Evolutionary conservation across 495 filamentous ascomycete species (phyloP).

Genomic region (Talaromyces adpressus): DNA sequence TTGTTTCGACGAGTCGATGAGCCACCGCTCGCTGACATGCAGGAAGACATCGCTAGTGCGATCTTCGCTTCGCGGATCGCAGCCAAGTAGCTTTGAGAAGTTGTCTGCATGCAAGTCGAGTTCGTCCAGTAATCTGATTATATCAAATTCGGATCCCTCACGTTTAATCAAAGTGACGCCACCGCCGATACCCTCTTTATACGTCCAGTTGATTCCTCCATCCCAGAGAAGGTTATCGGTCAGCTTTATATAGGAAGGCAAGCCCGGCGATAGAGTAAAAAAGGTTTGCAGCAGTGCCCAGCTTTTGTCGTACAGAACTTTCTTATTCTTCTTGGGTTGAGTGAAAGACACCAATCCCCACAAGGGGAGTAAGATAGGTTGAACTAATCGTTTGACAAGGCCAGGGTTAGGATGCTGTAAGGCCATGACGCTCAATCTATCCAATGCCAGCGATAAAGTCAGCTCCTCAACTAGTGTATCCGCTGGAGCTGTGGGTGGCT

Average conservation of each 20-base stretch:
- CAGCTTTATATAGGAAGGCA: constrained; percentile 36
- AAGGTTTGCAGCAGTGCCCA: constrained; percentile 37
- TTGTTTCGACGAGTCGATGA: constrained; percentile 25
- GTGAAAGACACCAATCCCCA: constrained; percentile 61
- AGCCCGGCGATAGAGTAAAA: constrained; percentile 39
- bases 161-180: constrained; percentile 31
- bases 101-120: constrained; percentile 36
- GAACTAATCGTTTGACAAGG: constrained; percentile 61
- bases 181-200: constrained; percentile 20
- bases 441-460: constrained; percentile 35
- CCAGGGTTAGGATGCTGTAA: constrained; percentile 66
- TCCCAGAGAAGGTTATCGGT: constrained; percentile 46
- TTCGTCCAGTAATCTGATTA: constrained; percentile 33
- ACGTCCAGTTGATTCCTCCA: constrained; percentile 43
- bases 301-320: constrained; percentile 22
- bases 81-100: constrained; percentile 48
- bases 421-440: constrained; percentile 50
- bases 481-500: not conserved
- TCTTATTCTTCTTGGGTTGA: constrained; percentile 15
- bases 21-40: constrained; percentile 55
- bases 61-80: constrained; percentile 45
- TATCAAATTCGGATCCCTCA: constrained; percentile 14
- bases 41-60: constrained; percentile 57
- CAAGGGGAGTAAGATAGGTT: constrained; percentile 56
- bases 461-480: constrained; percentile 17